Conservation (phyloP, 2,329 filamentous ascomycete genomes). For the Ophiostoma populinum region DNA sequence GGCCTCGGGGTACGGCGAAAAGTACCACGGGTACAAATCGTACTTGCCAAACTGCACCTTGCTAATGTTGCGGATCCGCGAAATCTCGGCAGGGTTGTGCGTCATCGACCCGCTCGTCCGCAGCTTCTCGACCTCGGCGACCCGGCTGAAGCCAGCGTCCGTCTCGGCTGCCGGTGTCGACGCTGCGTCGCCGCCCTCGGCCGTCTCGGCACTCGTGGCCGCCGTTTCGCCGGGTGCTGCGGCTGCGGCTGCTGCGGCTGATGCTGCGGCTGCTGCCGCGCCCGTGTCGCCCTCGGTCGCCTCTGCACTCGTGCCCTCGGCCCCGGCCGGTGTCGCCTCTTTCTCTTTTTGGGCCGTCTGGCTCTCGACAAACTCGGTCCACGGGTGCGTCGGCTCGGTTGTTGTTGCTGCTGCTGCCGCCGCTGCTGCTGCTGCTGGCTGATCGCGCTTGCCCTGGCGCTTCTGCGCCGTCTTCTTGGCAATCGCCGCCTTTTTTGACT, state of each 20-base stretch:
- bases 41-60: constrained; percentile 86
- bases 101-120: constrained; percentile 95
- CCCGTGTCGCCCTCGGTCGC: too few species aligned
- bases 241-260: too few species aligned
- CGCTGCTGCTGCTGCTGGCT: constrained; percentile 34
- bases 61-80: constrained; percentile 84
- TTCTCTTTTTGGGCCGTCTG: too few species aligned
- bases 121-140: constrained; percentile 92
- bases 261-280: too few species aligned
- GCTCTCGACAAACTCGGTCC: constrained; percentile 32
- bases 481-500: constrained; percentile 32
- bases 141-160: constrained; percentile 47
- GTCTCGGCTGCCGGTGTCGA: constrained; percentile 22
- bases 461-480: constrained; percentile 41
- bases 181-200: constrained; percentile 13
- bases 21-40: constrained; percentile 96
- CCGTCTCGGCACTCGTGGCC: constrained; percentile 1
- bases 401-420: too few species aligned
- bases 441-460: constrained; percentile 34
- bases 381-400: constrained; percentile 37
- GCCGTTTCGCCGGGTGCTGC: constrained; percentile 8
- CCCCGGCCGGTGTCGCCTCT: background rate
- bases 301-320: background rate
- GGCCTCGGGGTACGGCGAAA: constrained; percentile 83
- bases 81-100: constrained; percentile 93